phyloP scores from a whole-genome alignment of 2,329 filamentous ascomycete species.

The Colletotrichum phormii region DNA sequence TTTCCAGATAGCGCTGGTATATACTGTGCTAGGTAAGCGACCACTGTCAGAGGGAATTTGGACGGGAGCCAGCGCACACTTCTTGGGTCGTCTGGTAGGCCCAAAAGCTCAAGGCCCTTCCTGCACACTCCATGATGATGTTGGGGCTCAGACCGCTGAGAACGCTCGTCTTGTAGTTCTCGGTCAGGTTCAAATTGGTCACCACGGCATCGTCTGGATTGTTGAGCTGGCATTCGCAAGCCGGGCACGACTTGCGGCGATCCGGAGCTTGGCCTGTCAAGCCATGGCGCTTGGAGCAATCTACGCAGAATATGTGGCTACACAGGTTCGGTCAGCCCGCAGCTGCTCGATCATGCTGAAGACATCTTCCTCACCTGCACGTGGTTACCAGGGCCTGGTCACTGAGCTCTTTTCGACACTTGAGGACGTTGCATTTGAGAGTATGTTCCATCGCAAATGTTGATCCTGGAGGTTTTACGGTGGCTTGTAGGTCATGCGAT shows the following conservation, averaged over 20 bases:
- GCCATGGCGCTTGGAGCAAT: slow-evolving; percentile 75
- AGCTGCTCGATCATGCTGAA: not conserved
- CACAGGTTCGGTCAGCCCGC: slow-evolving; percentile 12
- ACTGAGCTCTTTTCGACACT: slow-evolving; percentile 76
- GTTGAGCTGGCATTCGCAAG: slow-evolving; percentile 75
- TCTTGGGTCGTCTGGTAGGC: slow-evolving; percentile 87
- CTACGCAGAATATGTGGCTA: slow-evolving; percentile 82
- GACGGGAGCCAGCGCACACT: slow-evolving; percentile 65
- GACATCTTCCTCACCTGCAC: slow-evolving; percentile 72
- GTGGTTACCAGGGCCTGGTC: slow-evolving; percentile 86
- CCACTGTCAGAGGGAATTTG: too few relatives aligned
- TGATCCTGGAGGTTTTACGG: not conserved
- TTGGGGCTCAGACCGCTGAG: slow-evolving; percentile 85
- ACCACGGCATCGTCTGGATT: slow-evolving; percentile 82
- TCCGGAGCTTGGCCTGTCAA: slow-evolving; percentile 67
- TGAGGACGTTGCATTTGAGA: slow-evolving; percentile 83
- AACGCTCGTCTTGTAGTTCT: slow-evolving; percentile 91
- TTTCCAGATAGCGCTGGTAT: slow-evolving; percentile 82
- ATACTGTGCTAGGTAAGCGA: slow-evolving; percentile 58
- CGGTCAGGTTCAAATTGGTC: slow-evolving; percentile 79
- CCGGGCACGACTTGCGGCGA: slow-evolving; percentile 74
- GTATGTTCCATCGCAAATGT: slow-evolving; percentile 73
- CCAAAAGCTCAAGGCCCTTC: slow-evolving; percentile 85
- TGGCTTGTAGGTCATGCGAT: not conserved
- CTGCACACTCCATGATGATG: slow-evolving; percentile 87